Percentiles rank a stretch among this genome's conserved stretches.
Conservation (phyloP, 2,329 filamentous ascomycete species). For the Helminthosporium solani region DNA sequence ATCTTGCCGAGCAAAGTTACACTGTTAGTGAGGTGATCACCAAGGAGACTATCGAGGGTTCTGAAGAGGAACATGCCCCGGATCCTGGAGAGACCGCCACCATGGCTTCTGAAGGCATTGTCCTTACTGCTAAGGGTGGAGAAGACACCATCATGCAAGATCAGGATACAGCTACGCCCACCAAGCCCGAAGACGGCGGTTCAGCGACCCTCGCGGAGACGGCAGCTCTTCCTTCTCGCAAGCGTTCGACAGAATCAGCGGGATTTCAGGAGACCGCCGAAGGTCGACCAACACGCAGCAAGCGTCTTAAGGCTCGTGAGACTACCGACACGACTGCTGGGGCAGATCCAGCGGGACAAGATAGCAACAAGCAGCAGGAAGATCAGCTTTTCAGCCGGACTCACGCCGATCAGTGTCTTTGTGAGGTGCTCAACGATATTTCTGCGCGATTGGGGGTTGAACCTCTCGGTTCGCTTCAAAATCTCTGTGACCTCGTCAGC, state of each 20-base stretch:
- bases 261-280: constrained; percentile 60
- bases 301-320: constrained; percentile 61
- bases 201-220: constrained; percentile 27
- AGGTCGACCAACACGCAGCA: constrained; percentile 59
- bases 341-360: constrained; percentile 51
- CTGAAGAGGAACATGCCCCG: constrained; percentile 7
- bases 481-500: constrained; percentile 32
- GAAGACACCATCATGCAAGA: constrained; percentile 25
- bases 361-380: constrained; percentile 56
- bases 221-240: constrained; percentile 51
- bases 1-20: constrained; percentile 20
- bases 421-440: constrained; percentile 54
- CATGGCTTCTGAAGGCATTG: background rate
- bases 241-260: constrained; percentile 62
- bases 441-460: constrained; percentile 55
- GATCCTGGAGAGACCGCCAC: constrained; percentile 7
- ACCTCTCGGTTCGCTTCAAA: constrained; percentile 46
- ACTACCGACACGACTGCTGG: constrained; percentile 51
- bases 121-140: constrained; percentile 5
- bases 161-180: constrained; percentile 9
- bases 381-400: constrained; percentile 55
- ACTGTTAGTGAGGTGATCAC: constrained; percentile 5
- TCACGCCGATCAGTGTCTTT: constrained; percentile 60
- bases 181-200: constrained; percentile 14
- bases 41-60: constrained; percentile 8